Evolutionary conservation across 176 grass and related monocot genomes (phyloP), one percentile per base, ranked within the genome.

Genomic region (Typha latifolia): DNA sequence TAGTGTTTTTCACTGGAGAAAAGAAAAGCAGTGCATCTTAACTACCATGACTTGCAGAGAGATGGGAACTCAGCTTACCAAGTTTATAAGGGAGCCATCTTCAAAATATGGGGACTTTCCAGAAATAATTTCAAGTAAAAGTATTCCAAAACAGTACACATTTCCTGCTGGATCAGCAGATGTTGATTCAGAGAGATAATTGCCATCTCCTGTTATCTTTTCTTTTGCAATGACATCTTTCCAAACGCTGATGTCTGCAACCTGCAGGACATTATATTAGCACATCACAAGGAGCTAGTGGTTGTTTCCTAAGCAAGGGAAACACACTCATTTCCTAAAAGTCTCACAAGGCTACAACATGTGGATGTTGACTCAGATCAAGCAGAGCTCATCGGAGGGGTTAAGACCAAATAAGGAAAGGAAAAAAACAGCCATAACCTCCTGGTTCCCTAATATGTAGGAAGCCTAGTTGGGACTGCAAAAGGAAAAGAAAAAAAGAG

Each of bases 101-200:
- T 84, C 52, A 4, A 76, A 81, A 76, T 90, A 79, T n/a, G 68
- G 81, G 55, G 81, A 73, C 74, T 85, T 93, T 81, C 89, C 89
- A 71, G 94, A 99, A 73, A 99, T 84, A 48, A 99, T 89, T 82
- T 99, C 94, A 49, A 99, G 80, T 74, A 99, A 66, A 70, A 99
- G 69, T 50, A 87, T 49, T 76, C 94, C 94, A 71, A 99, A 99
- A 78, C 80, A 93, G 77, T 76, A 93, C 21, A 93, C 78, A 77
- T 99, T 99, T 34, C 86, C 90, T 75, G 86, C 80, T 81, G 79
- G 79, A 75, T 93, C 89, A 13, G 83, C 76, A 78, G 73, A 66
- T 53, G 78, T 53, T 14, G 67, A 70, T 32, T 83, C 84, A 70
- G 77, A 66, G 66, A 82, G 56, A 63, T 82, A 72, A 61, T 84